Base-by-base conservation (phyloP, 306 rosid genomes). In the Fragaria vesca region DNA sequence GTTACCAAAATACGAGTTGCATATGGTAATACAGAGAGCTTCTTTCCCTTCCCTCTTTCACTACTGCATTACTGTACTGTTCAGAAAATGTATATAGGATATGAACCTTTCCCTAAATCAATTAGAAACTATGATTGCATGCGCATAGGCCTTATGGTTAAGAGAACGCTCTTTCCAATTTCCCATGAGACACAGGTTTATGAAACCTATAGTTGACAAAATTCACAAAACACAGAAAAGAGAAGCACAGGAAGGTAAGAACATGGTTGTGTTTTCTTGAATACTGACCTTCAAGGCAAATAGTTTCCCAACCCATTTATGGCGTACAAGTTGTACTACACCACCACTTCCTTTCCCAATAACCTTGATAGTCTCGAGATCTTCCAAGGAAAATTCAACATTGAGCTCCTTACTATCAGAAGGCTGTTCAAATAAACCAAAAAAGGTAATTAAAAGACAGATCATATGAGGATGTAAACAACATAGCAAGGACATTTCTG, bases 301-400 rank as follows among this genome's bases (percentile, higher is more conserved):
- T 68, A 91, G 80, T 79, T 77, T 88, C 34, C 99, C 97, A 17
- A 85, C 87, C 99, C 99, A 96, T 83, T 96, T 96, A 80, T 93
- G 99, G 69, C 90, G 98, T 85, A 93, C 99, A 66, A 96, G 98
- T 79, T 96, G 99, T 12, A 96, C 99, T 26, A 96, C 96, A 38
- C 98, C 99, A 5, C 99, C 99, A 57, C 98, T 93, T 61, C 98
- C 98, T 76, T 95, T 95, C 51, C 98, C 98, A 60, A 95, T 93
- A 55, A 93, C 97, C 83, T 92, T 95, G 78, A 93, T 71, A 58
- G 96, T 89, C 87, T 96, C 99, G 45, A 96, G 88, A 75, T 93
- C 99, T 58, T 91, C 99, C 83, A 90, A 85, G 0, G 92, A 85
- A 86, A 96, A 83, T 76, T 96, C 92, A 11, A 80, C 84, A 73